These are phyloP conservation scores for Solanum dulcamara DNA, from an alignment of 257 asterid genomes.

Conservation along the genomic window DNA sequence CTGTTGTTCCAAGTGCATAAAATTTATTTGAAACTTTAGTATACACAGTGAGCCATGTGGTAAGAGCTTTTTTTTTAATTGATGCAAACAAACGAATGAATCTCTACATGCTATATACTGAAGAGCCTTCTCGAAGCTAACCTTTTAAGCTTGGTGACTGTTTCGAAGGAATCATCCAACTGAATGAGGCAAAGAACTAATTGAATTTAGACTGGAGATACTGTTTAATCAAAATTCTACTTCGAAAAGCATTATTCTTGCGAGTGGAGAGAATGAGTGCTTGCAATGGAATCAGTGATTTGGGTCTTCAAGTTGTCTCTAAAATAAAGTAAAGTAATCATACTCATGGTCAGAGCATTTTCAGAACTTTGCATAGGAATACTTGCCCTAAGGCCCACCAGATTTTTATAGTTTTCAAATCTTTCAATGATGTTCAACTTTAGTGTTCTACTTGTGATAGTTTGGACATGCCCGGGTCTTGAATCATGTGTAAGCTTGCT, in stretches of 20 bases:
- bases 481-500: too few relatives aligned
- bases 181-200: constrained; percentile 56
- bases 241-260: constrained; percentile 33
- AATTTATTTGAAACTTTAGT: background rate
- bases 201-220: constrained; percentile 30
- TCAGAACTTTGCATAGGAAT: too few relatives aligned
- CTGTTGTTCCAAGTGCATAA: background rate
- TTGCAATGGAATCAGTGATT: constrained; percentile 46
- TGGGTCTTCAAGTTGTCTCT: too few relatives aligned
- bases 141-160: constrained; percentile 16
- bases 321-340: too few relatives aligned
- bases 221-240: constrained; percentile 45
- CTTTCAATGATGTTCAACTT: too few relatives aligned
- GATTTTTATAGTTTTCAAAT: too few relatives aligned
- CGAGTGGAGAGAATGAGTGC: constrained; percentile 82
- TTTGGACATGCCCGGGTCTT: too few relatives aligned
- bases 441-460: too few relatives aligned
- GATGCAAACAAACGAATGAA: background rate
- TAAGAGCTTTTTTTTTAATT: background rate
- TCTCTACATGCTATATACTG: background rate
- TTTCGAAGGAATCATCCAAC: constrained; percentile 65
- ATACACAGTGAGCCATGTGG: background rate
- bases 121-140: constrained; percentile 4
- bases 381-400: too few relatives aligned
- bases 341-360: too few relatives aligned